These are phyloP conservation scores for Dentipellis fragilis DNA, from an alignment of 768 basidiomycete species.

Conservation along the genomic window DNA sequence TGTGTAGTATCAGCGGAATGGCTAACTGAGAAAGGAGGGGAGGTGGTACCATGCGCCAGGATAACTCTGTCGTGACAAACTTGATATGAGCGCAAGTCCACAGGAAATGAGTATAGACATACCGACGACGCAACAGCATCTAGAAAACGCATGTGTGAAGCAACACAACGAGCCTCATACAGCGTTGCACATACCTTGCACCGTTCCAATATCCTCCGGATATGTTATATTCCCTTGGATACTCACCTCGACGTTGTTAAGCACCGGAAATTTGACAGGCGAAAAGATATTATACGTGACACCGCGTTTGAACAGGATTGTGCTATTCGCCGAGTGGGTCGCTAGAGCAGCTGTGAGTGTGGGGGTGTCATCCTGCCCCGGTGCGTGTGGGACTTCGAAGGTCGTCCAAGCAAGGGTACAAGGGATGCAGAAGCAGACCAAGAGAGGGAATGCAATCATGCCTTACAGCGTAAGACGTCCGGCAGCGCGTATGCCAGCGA, in stretches of 20 bases:
- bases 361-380: neutral
- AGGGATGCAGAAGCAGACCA: neutral
- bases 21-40: neutral
- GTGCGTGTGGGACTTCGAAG: neutral
- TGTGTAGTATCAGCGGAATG: neutral
- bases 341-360: neutral
- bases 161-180: neutral
- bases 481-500: too few relatives aligned
- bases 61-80: neutral
- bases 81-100: neutral
- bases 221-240: conserved; percentile 13
- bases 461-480: too few relatives aligned
- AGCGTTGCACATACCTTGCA: neutral
- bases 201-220: neutral
- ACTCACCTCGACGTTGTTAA: conserved; percentile 47
- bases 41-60: neutral
- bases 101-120: neutral
- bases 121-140: neutral
- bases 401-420: neutral
- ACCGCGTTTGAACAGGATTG: conserved; percentile 47
- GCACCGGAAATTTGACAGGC: conserved; percentile 41
- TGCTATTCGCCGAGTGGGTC: conserved; percentile 19
- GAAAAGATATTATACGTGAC: conserved; percentile 53
- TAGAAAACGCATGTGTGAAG: neutral
- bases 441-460: neutral